Percentiles rank a stretch among this genome's conserved stretches.
Conservation (phyloP, 306 rosid species). For the Trifolium fragiferum region DNA sequence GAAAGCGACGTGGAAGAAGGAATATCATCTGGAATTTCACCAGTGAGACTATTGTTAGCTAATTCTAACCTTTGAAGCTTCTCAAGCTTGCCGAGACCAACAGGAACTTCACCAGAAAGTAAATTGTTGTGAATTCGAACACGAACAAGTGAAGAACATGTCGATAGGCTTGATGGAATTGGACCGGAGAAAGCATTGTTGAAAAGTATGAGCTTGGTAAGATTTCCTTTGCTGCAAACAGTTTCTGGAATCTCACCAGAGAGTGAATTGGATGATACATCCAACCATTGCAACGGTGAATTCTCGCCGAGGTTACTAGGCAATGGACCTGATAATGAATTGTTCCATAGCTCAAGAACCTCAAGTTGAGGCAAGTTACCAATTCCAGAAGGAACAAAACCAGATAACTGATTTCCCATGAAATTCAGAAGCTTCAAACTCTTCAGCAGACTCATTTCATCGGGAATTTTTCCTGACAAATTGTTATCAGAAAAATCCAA, state of each 20-base stretch:
- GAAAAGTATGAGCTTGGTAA: slow-evolving; percentile 95
- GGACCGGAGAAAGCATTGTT: slow-evolving; percentile 82
- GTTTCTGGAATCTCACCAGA: slow-evolving; percentile 78
- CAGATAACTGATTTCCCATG: slow-evolving; percentile 77
- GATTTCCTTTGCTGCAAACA: slow-evolving; percentile 77
- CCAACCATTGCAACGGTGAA: slow-evolving; percentile 85
- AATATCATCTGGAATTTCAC: slow-evolving; percentile 80
- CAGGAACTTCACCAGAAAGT: slow-evolving; percentile 74
- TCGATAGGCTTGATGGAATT: slow-evolving; percentile 68
- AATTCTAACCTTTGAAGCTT: slow-evolving; percentile 92
- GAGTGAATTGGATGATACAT: slow-evolving; percentile 85
- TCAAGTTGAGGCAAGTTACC: slow-evolving; percentile 64
- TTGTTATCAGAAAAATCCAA: slow-evolving; percentile 87
- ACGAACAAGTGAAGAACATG: slow-evolving; percentile 74
- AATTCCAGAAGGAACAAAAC: slow-evolving; percentile 71
- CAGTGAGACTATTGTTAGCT: slow-evolving; percentile 86
- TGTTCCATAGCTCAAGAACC: slow-evolving; percentile 91
- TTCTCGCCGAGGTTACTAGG: slow-evolving; percentile 79
- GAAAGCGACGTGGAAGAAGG: slow-evolving; percentile 84
- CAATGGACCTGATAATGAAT: slow-evolving; percentile 75
- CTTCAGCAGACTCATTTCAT: slow-evolving; percentile 66
- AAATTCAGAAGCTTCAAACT: slow-evolving; percentile 80
- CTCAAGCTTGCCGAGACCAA: slow-evolving; percentile 84
- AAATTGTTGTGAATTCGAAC: slow-evolving; percentile 90
- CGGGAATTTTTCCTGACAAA: slow-evolving; percentile 76